These are phyloP conservation scores for Naganishia vaughanmartiniae DNA, from an alignment of 768 basidiomycete species.

Conservation along the genomic window DNA sequence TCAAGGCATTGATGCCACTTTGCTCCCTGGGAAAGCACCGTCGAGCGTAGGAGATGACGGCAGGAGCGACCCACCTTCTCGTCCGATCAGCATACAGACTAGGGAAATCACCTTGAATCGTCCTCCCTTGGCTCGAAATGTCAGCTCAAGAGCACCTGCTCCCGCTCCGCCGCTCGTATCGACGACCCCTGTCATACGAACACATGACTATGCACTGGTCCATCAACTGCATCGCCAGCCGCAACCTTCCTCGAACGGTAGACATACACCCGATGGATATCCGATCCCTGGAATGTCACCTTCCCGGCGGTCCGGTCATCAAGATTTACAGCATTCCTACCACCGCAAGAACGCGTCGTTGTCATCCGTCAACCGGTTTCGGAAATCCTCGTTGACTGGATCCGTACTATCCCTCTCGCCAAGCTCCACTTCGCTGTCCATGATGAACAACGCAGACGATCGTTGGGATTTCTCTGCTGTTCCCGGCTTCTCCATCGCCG, in stretches of 20 bases:
- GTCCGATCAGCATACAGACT: conserved; percentile 60
- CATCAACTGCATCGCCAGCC: conserved; percentile 54
- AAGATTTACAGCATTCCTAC: conserved; percentile 1
- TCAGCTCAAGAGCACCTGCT: conserved; percentile 39
- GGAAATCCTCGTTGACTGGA: conserved; percentile 23
- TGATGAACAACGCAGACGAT: conserved; percentile 8
- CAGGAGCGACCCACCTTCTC: conserved; percentile 58
- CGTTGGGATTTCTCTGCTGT: conserved; percentile 54
- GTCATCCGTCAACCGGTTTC: conserved; percentile 22
- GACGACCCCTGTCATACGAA: conserved; percentile 78
- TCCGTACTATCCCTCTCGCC: conserved; percentile 13
- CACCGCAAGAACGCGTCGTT: conserved; percentile 21
- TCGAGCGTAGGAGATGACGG: conserved; percentile 40
- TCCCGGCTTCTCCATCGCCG: conserved; percentile 87
- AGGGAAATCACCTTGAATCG: conserved; percentile 53
- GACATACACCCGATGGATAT: conserved; percentile 9
- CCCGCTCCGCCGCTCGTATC: conserved; percentile 81
- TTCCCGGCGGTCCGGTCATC: not conserved
- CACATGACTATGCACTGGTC: conserved; percentile 67
- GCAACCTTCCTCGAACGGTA: conserved; percentile 56
- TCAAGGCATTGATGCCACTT: not conserved
- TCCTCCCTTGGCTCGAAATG: not conserved
- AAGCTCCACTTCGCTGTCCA: conserved; percentile 23
- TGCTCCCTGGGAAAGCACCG: not conserved
- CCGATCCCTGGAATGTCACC: conserved; percentile 9